Evolutionary conservation across 352 stramenopile genomes (phyloP), one percentile per base, ranked within the genome.

Genomic region (Halophytophthora batemanensis): DNA sequence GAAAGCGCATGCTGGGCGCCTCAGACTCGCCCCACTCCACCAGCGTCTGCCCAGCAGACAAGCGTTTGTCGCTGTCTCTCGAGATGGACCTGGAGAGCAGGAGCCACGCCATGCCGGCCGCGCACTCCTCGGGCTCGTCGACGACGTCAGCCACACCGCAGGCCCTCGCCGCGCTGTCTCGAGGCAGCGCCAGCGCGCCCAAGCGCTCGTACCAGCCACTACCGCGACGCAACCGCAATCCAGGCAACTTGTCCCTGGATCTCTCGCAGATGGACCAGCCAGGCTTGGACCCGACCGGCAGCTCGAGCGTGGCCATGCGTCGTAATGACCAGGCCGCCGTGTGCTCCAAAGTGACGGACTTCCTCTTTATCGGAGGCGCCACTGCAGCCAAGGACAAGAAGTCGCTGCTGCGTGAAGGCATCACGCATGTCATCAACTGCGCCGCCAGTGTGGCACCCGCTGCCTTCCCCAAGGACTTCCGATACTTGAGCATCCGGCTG

Each of bases 401-500:
- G 18, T 69, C 82, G 40, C 61, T 96, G 23, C 45, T 62, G 15
- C 58, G 77, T 44, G 56, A 78, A 12, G 85, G 86, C 33, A 92
- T 96, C 53, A 96, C 87, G 3, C 87, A 96, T 61, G 67, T 96
- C 33, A 85, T 96, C 59, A 96, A 96, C 49, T 96, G 86, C 49
- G 86, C 86, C 0, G 87, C 81, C 13, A 85, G 64, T 34, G 77
- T 92, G 10, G 76, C 82, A 25, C 82, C 86, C 19, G 75, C 79
- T 35, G 82, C 77, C 23, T 95, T 87, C 37, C 83, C 87, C 0
- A 54, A 87, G 15, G 72, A 87, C 0, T 96, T 96, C 36, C 61
- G 64, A 42, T 96, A 96, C 53, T 86, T 89, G 42, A 91, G 88
- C 58, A 68, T 96, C 36, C 69, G 72, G n/a, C 70, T 96, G n/a